Evolutionary conservation across 2,329 filamentous ascomycete genomes (phyloP).

Genomic region (Stemphylium beticola): DNA sequence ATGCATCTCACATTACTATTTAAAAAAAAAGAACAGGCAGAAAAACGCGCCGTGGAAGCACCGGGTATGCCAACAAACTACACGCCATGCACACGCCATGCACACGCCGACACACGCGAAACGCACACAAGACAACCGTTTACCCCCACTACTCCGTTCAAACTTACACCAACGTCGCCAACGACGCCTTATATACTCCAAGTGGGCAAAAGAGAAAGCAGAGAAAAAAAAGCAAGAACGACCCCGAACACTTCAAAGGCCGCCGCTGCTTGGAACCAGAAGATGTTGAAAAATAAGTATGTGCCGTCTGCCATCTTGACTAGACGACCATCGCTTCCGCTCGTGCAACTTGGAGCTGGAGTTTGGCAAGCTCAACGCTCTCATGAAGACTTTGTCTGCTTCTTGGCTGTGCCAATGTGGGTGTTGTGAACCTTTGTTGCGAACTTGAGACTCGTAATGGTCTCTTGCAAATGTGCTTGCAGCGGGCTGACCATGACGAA

Average conservation of each 20-base stretch:
- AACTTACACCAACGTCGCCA: not conserved
- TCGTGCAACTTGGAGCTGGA: too few species aligned
- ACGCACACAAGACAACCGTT: not conserved
- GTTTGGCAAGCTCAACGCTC: not conserved
- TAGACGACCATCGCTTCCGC: too few species aligned
- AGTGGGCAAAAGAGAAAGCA: not conserved
- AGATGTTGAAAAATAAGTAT: too few species aligned
- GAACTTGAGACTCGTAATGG: constrained; percentile 91
- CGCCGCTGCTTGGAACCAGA: not conserved
- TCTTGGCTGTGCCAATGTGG: constrained; percentile 87
- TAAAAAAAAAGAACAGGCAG: too few species aligned
- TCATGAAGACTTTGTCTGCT: constrained; percentile 64
- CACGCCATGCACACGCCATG: too few species aligned
- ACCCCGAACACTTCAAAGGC: constrained; percentile 3
- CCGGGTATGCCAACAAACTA: too few species aligned
- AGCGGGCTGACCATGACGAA: constrained; percentile 97
- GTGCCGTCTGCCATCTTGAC: too few species aligned
- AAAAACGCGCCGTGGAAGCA: too few species aligned
- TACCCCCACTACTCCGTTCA: too few species aligned
- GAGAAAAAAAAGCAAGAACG: not conserved
- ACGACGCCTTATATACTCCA: not conserved
- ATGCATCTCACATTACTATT: too few species aligned
- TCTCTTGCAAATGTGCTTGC: constrained; percentile 89
- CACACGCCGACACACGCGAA: too few species aligned
- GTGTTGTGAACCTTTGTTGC: constrained; percentile 95